These are phyloP conservation scores for Angomonas deanei DNA, from an alignment of 208 protist species.

Conservation along the genomic window DNA sequence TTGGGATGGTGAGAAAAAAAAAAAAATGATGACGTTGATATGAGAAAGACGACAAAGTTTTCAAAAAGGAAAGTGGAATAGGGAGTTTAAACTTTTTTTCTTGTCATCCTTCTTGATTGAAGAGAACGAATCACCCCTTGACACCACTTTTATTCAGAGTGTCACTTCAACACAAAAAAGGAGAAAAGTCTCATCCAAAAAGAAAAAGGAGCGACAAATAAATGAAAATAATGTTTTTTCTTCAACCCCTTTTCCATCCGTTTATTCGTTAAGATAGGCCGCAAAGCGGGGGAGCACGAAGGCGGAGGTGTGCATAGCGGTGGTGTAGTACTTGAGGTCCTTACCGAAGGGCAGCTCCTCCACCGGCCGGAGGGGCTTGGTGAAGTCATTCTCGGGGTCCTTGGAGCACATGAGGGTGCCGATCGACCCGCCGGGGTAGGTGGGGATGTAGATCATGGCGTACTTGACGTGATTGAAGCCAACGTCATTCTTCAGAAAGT, in stretches of 20 bases:
- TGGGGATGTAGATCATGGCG: conserved; percentile 90
- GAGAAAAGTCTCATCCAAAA: too few species aligned
- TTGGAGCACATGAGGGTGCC: conserved; percentile 84
- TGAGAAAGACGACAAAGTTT: not conserved
- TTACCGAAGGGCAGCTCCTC: conserved; percentile 61
- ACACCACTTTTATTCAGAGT: too few species aligned
- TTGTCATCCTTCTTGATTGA: too few species aligned
- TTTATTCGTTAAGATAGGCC: conserved; percentile 51
- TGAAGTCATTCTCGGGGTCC: conserved; percentile 43
- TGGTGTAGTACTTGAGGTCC: conserved; percentile 84
- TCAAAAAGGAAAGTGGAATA: too few species aligned
- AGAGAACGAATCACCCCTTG: too few species aligned
- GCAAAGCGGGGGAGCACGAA: conserved; percentile 83
- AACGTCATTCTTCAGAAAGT: conserved; percentile 69
- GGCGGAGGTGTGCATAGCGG: conserved; percentile 69
- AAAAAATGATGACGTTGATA: not conserved
- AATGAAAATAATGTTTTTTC: too few species aligned
- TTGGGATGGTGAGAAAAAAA: not conserved
- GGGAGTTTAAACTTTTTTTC: too few species aligned
- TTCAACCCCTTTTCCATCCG: too few species aligned
- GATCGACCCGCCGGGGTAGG: conserved; percentile 92
- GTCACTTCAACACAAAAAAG: too few species aligned
- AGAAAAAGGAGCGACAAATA: too few species aligned
- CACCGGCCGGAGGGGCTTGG: conserved; percentile 55
- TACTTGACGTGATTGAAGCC: conserved; percentile 88